These are phyloP conservation scores for Yamadazyma buinensis DNA, from an alignment of 1,139 yeast species.

Conservation along the genomic window DNA sequence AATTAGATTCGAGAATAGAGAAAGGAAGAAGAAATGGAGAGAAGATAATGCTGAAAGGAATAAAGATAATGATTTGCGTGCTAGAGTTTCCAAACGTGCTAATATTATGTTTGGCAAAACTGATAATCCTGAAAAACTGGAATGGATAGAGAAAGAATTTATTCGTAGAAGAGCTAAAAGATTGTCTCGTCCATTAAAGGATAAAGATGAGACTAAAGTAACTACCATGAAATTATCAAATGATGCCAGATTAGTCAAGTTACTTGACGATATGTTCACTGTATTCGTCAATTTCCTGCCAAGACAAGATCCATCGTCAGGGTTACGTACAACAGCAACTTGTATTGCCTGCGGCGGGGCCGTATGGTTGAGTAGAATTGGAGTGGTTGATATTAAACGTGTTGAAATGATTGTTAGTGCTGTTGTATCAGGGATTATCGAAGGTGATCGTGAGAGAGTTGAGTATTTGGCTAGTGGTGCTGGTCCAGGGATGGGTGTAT, in stretches of 20 bases:
- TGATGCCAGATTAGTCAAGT: constrained; percentile 17
- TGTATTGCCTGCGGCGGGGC: constrained; percentile 13
- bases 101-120: constrained; percentile 59
- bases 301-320: constrained; percentile 34
- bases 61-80: constrained; percentile 80
- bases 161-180: constrained; percentile 61
- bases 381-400: constrained; percentile 13
- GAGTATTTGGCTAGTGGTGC: constrained; percentile 30
- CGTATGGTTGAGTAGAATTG: constrained; percentile 11
- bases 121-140: constrained; percentile 49
- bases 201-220: constrained; percentile 4
- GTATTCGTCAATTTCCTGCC: constrained; percentile 32
- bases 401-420: constrained; percentile 18
- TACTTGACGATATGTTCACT: constrained; percentile 34
- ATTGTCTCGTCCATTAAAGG: constrained; percentile 30
- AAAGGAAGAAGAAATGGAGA: constrained; percentile 89
- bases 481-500: not conserved
- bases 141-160: constrained; percentile 79
- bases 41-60: constrained; percentile 77
- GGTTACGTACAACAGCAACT: constrained; percentile 36
- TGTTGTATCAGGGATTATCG: constrained; percentile 20
- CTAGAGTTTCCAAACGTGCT: constrained; percentile 75
- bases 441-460: constrained; percentile 24
- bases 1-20: constrained; percentile 68
- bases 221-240: constrained; percentile 12